phyloP scores from a whole-genome alignment of 1,139 yeast genomes.

The Pichia sp. region DNA sequence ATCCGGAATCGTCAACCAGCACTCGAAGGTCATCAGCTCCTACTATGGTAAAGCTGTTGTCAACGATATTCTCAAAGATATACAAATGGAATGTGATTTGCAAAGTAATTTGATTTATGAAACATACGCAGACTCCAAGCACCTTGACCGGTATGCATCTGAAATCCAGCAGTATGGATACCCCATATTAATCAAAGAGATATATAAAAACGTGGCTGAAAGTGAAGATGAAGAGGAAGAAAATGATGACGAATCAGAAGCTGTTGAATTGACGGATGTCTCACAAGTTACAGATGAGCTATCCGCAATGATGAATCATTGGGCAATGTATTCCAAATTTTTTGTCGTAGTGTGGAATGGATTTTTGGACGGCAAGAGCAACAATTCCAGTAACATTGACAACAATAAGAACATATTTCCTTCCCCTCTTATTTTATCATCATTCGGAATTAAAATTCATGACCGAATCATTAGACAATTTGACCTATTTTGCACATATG shows the following conservation, averaged over 20 bases:
- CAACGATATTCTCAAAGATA: conserved; percentile 60
- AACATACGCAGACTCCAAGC: conserved; percentile 73
- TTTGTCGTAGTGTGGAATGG: conserved; percentile 63
- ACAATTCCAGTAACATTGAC: conserved; percentile 11
- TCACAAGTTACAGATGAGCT: conserved; percentile 63
- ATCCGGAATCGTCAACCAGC: conserved; percentile 81
- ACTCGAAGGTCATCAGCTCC: conserved; percentile 68
- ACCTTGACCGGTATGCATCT: conserved; percentile 50
- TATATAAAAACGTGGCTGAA: conserved; percentile 17
- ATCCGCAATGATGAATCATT: conserved; percentile 72
- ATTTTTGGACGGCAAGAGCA: conserved; percentile 22
- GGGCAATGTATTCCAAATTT: conserved; percentile 82
- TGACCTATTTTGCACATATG: conserved; percentile 60
- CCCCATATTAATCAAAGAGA: conserved; percentile 39
- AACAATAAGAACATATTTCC: conserved; percentile 38
- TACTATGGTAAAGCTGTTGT: conserved; percentile 70
- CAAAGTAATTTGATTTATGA: conserved; percentile 87
- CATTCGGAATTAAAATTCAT: conserved; percentile 56
- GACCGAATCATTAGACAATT: conserved; percentile 55
- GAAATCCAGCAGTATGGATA: conserved; percentile 59
- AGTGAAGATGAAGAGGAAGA: conserved; percentile 22
- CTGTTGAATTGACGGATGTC: conserved; percentile 35
- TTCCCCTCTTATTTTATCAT: conserved; percentile 51
- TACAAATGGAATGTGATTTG: conserved; percentile 84
- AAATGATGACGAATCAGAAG: conserved; percentile 20